Evolutionary conservation across 805 yeast genomes (phyloP), one percentile per base, ranked within the genome.

Genomic region (Starmerella vaccinii): DNA sequence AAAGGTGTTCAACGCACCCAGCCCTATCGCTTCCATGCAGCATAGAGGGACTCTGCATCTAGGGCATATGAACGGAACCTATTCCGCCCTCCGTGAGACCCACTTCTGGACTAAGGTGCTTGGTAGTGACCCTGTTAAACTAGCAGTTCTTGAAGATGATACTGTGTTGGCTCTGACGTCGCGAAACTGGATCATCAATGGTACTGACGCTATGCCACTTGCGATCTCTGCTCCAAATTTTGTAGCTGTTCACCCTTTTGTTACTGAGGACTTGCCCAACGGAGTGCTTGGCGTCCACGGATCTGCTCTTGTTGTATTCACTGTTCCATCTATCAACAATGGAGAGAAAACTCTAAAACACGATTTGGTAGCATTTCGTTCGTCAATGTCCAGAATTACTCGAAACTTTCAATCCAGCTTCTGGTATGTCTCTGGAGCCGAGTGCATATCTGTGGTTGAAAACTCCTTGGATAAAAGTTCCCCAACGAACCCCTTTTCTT

Each of bases 231-330:
- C 46, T 12, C 32, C 45, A 8, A 37, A 59, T 10, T 53, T 70
- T 9, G 64, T 65, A 9, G 64, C 65, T 32, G 82, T 81, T 0
- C 66, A 77, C 9, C 67, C 78, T 0, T 80, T 86, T 59, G 68
- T 68, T 19, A 79, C 85, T 40, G 84, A 77, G 52, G 92, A 84
- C 53, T 70, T 68, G 70, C 1, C 70, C 72, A 46, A 34, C 19
- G 90, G 90, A 1, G 67, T 81, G 3, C 78, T 86, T 24, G 88
- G 84, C 0, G 70, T 84, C 16, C 68, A 70, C 34, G 76, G 74
- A 2, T 71, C 70, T 39, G 71, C 68, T 19, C 66, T 86, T 51
- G 65, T 73, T 2, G 82, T 84, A 27, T 73, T 81, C 19, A 34
- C 35, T 10, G 24, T 50, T 3, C 38, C 30, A 2, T 34, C 18